A percentile compares a stretch with the other conserved stretches of the same genome.
Conservation (phyloP, 2,329 filamentous ascomycete species). For the Ceratocystiopsis sp. region DNA sequence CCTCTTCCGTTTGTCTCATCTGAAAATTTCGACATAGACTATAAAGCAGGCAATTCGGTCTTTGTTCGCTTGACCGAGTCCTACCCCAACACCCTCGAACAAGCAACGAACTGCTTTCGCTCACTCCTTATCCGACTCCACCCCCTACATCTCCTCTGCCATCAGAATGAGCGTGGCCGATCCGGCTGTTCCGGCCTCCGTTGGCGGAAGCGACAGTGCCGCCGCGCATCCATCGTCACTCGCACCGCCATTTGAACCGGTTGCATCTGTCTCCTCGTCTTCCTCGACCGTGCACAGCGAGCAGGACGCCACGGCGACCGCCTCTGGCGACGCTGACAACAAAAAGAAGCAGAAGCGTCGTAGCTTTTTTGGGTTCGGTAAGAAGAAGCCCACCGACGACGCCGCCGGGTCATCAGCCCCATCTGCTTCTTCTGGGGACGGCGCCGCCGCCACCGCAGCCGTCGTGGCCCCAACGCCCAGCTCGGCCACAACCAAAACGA, state of each 20-base stretch:
- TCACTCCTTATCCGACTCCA: no score
- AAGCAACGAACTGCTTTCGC: not conserved
- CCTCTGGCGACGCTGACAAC: slow-evolving; percentile 9
- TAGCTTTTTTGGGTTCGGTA: slow-evolving; percentile 16
- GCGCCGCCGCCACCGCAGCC: not conserved
- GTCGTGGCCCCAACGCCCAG: no score
- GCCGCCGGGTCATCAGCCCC: no score
- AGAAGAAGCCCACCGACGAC: slow-evolving; percentile 20
- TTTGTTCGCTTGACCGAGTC: no score
- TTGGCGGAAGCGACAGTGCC: not conserved
- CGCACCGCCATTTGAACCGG: slow-evolving; percentile 9
- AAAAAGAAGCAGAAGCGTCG: slow-evolving; percentile 19
- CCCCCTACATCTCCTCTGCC: not conserved
- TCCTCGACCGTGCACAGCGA: slow-evolving; percentile 2
- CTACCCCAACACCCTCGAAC: not conserved
- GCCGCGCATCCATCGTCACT: not conserved
- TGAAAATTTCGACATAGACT: no score
- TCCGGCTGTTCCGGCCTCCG: slow-evolving; percentile 5
- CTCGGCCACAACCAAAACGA: no score
- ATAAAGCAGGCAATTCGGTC: no score
- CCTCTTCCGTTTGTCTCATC: no score
- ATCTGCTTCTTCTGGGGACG: not conserved
- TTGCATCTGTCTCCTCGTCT: slow-evolving; percentile 2
- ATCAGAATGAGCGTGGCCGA: slow-evolving; percentile 7
- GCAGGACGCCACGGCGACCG: not conserved